Percentiles rank a stretch among this genome's conserved stretches.
phyloP scores from a whole-genome alignment of 2,329 filamentous ascomycete species.

The Didymellaceae sp. region DNA sequence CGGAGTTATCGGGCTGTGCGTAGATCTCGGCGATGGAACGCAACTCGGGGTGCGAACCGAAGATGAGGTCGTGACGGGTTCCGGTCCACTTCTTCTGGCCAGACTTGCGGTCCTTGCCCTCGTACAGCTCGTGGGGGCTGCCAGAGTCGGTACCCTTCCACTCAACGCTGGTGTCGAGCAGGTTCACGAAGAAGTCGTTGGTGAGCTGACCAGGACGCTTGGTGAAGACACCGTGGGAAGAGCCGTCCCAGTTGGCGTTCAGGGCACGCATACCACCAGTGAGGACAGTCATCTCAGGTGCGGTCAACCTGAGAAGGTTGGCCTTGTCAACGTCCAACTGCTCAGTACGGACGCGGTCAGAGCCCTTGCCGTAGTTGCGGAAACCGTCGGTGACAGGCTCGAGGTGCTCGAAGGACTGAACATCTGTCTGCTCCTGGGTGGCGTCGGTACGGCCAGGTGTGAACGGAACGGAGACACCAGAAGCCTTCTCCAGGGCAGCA shows the following conservation, averaged over 20 bases:
- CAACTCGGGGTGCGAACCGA: constrained; percentile 77
- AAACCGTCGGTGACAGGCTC: constrained; percentile 77
- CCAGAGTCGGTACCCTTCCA: constrained; percentile 65
- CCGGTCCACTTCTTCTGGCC: constrained; percentile 72
- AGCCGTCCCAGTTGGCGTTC: constrained; percentile 74
- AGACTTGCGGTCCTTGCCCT: constrained; percentile 69
- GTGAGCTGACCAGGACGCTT: constrained; percentile 70
- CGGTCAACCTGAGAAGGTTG: constrained; percentile 71
- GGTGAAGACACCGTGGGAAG: constrained; percentile 71
- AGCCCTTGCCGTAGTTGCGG: constrained; percentile 76
- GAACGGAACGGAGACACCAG: constrained; percentile 71
- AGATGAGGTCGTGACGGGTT: constrained; percentile 72
- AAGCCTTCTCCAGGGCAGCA: constrained; percentile 76
- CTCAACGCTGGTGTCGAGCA: constrained; percentile 69
- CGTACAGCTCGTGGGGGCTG: constrained; percentile 61
- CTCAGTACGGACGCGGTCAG: constrained; percentile 67
- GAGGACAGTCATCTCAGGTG: constrained; percentile 74
- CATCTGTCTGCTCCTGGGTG: constrained; percentile 73
- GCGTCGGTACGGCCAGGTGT: constrained; percentile 75
- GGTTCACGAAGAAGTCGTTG: constrained; percentile 84
- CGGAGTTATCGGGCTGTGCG: constrained; percentile 62
- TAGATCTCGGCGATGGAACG: constrained; percentile 75
- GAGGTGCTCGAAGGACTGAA: constrained; percentile 67
- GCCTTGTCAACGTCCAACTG: constrained; percentile 75
- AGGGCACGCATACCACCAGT: constrained; percentile 75